These are phyloP conservation scores for Ophiostoma pallidulum DNA, from an alignment of 2,329 filamentous ascomycete species.

Conservation along the genomic window DNA sequence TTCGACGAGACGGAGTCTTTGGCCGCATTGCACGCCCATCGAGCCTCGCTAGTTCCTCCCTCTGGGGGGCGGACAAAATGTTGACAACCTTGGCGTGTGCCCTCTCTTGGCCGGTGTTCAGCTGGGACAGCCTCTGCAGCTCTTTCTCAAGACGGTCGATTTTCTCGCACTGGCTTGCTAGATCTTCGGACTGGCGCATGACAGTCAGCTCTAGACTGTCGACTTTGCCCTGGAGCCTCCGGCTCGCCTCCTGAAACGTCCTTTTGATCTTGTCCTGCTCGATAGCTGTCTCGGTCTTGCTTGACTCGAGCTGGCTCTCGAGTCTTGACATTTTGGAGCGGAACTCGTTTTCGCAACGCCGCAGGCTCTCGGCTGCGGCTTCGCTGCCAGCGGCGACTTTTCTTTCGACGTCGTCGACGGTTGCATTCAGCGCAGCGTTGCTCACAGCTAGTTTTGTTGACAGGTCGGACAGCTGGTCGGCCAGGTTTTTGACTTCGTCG, in stretches of 20 bases:
- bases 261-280: slow-evolving; percentile 2
- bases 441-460: slow-evolving; percentile 13
- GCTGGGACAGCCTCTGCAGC: neutral
- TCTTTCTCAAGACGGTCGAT: slow-evolving; percentile 8
- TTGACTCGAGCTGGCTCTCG: slow-evolving; percentile 5
- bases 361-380: neutral
- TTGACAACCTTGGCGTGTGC: neutral
- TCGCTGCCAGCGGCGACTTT: neutral
- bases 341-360: slow-evolving; percentile 8
- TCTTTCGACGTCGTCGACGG: slow-evolving; percentile 1
- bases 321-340: slow-evolving; percentile 6
- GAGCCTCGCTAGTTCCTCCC: neutral
- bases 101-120: neutral
- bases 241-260: slow-evolving; percentile 3
- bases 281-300: slow-evolving; percentile 4
- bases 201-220: slow-evolving; percentile 9
- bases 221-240: slow-evolving; percentile 7
- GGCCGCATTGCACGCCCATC: neutral
- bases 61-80: neutral
- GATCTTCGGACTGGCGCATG: slow-evolving; percentile 6
- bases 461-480: slow-evolving; percentile 12
- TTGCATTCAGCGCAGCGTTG: slow-evolving; percentile 1
- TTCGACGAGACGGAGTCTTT: neutral
- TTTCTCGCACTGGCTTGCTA: slow-evolving; percentile 3
- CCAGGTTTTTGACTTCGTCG: slow-evolving; percentile 13